Evolutionary conservation across 257 asterid genomes (phyloP), one percentile per base, ranked within the genome.

Genomic region (Plectranthus barbatus): DNA sequence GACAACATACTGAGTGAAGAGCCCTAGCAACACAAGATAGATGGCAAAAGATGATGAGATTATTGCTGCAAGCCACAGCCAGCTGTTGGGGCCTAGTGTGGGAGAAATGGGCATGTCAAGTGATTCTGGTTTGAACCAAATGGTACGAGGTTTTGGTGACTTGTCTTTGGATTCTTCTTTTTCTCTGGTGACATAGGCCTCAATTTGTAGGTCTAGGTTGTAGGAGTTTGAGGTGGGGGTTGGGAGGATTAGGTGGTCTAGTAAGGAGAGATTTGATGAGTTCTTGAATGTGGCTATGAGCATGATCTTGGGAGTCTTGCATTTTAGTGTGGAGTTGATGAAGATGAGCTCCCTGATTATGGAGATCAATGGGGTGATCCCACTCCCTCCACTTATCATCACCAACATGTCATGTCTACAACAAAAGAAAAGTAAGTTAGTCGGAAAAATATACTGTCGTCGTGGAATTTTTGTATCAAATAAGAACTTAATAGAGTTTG

Each of bases 311-410:
- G 97, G 97, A 48, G 73, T 76, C 57, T 75, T 77, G 80, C 62
- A 70, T 63, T 83, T 81, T 14, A 15, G 36, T 21, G 76, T 64
- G 13, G 95, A 52, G 76, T 72, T 77, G 37, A 76, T 54, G 58
- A 39, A 81, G 26, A 86, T 70, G 18, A 92, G 87, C 65, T 92
- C 99, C 67, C 84, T 65, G 54, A 92, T 76, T 57, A 89, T 88
- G 46, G 99, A 92, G 58, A 92, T 81, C 73, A 86, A 84, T 9
- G 99, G 99, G 12, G 99, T 82, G 58, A 92, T 92, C 12, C 99
- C 99, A 79, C 99, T 92, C 42, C 99, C 99, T 76, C 99, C 99
- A 59, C 99, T 86, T 19, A 92, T 74, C 97, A 92, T 64, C 78
- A 92, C 95, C 60, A 92, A 49, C 77, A 48, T 77, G 67, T 92